Base-by-base conservation (phyloP, 306 rosid species). In the Chamaecrista fasciculata region DNA sequence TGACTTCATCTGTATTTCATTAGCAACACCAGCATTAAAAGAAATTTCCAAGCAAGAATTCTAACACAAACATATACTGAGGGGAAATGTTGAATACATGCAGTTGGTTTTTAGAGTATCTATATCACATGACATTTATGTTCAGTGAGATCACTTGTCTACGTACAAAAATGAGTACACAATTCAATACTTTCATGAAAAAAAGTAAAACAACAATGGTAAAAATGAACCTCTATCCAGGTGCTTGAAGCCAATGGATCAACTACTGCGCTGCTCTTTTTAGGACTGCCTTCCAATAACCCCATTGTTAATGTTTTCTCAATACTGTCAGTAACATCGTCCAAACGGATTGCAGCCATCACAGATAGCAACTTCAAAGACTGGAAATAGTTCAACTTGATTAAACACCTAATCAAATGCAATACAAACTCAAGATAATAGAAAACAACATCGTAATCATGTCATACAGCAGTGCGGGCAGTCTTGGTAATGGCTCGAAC, bases 231-330 rank as follows among this genome's bases (percentile, higher is more conserved):
- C 87, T 85, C 68, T 78, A 87, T 87, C 99, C 99, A 95, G 59
- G 88, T 79, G 80, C 99, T 91, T 64, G 96, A 89, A 67, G 99
- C 99, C 67, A 95, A 85, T 11, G 93, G 92, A 76, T 95, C 97
- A 75, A 65, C 75, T 51, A 48, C 3, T 59, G 84, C 60, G 53
- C 84, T 74, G 74, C 90, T 87, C 85, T 72, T 86, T 60, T 19
- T 65, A 74, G 82, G 61, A 84, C 51, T 78, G 77, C 50, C 71
- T 81, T 86, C 93, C 74, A 88, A 48, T 82, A 94, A 83, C 55
- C 92, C 82, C 81, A 69, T 70, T 3, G 82, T 73, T 75, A 95
- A 76, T 42, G 82, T 87, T 46, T 73, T 89, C 76, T 91, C 99
- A 8, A 95, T 80, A 65, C 70, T 57, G 71, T 89, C 97, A 47